Evolutionary conservation across 208 protist species (phyloP), one percentile per base, ranked within the genome.

Genomic region (Leishmania gerbilli): DNA sequence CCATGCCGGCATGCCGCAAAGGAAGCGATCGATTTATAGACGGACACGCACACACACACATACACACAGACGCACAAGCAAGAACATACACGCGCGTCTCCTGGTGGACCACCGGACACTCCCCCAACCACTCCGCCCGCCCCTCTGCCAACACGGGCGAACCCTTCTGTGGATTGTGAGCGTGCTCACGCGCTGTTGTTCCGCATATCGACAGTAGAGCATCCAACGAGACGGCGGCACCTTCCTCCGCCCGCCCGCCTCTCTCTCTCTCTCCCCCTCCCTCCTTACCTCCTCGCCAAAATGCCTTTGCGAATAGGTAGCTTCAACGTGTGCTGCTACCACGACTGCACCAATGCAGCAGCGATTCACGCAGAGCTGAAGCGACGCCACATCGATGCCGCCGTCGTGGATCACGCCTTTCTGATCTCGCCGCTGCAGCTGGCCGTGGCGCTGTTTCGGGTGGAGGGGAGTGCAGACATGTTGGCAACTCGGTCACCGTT

Each of bases 351-450:
- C 17, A 71, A 92, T 78, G 90, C 89, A 47, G 47, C 87, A 5
- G 76, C 79, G 34, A 79, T 93, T 49, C 87, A 93, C 67, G 75
- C 85, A 7, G 80, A 88, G 42, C 79, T 94, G 60, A 92, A 93
- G 68, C 53, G 82, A 7, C 56, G 47, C 24, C 71, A 77, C 51
- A 87, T 93, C 67, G 88, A 95, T 47, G 90, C 90, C 7, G 93
- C 91, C 9, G 91, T 95, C 6, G 84, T 97, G 27, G 91, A 97
- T 75, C 88, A 91, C 37, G 85, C 83, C 51, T 94, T 88, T 69
- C 76, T 95, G 47, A 17, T 95, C n/a, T 97, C 93, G 0, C 82
- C 80, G 5, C 82, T 93, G 19, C 93, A 97, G 47, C 88, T 97
- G 24, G 84, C 87, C 21, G 90, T 88, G 27, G 90, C 92, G 17